phyloP scores from a whole-genome alignment of 768 basidiomycete genomes.

The Phanerochaete sordida region DNA sequence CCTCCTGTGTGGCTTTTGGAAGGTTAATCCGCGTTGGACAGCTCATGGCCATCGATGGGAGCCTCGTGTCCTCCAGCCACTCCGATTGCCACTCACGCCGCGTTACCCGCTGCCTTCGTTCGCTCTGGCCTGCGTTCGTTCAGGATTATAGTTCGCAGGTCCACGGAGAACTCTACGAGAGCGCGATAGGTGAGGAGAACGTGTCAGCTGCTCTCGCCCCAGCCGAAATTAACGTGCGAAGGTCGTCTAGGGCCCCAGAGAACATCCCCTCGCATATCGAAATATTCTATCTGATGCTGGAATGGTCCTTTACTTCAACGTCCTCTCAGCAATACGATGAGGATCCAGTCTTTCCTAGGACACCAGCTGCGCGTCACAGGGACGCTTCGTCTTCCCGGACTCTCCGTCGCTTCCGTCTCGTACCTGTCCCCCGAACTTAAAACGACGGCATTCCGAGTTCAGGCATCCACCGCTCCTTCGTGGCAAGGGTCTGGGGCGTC shows the following conservation, averaged over 20 bases:
- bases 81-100: not conserved
- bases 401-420: not conserved
- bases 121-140: not conserved
- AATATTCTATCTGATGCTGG: not conserved
- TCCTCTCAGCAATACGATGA: not conserved
- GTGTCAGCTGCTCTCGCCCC: not conserved
- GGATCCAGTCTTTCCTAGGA: not conserved
- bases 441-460: not conserved
- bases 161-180: not conserved
- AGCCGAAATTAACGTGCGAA: conserved; percentile 5
- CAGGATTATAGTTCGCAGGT: not conserved
- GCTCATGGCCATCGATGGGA: not conserved
- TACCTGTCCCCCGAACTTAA: not conserved
- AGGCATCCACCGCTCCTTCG: not conserved
- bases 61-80: not conserved
- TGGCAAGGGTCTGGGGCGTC: not conserved
- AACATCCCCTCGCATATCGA: not conserved
- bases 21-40: not conserved
- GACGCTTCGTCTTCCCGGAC: not conserved
- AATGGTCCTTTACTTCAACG: not conserved
- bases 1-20: not conserved
- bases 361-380: not conserved
- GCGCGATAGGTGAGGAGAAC: not conserved
- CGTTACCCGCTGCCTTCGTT: not conserved
- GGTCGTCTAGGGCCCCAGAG: not conserved